Evolutionary conservation across 176 grass and related monocot species (phyloP).

Genomic region (Avena insularis): DNA sequence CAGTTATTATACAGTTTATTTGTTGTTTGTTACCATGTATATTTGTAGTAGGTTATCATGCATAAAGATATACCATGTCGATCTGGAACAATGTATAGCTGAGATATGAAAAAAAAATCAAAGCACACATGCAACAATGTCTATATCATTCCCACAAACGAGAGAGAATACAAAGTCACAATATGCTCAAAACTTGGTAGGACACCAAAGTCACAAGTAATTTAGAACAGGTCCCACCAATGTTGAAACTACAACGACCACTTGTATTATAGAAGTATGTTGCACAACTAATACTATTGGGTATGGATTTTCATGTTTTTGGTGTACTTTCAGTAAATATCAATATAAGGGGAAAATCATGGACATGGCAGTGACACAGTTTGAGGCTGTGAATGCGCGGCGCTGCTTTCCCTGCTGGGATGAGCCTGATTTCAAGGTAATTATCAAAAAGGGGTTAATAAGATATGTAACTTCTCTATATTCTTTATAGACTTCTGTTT

Average conservation of each 20-base stretch:
- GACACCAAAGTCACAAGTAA: not conserved
- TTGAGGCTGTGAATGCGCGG: slow-evolving; percentile 69
- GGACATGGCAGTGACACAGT: slow-evolving; percentile 78
- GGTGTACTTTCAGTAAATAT: slow-evolving; percentile 48
- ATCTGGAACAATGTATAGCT: too few species aligned
- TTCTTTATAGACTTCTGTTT: not conserved
- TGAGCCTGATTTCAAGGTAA: slow-evolving; percentile 74
- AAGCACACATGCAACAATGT: too few species aligned
- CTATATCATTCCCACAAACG: too few species aligned
- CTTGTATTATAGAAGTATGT: not conserved
- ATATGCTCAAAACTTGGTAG: not conserved
- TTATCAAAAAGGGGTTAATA: not conserved
- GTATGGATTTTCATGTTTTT: not conserved
- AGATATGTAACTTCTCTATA: not conserved
- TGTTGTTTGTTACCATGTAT: too few species aligned
- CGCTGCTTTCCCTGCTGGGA: slow-evolving; percentile 88
- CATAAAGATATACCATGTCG: too few species aligned
- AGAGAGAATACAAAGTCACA: not conserved
- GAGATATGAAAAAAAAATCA: too few species aligned
- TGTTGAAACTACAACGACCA: not conserved
- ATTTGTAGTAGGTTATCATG: too few species aligned
- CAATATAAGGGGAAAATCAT: slow-evolving; percentile 49
- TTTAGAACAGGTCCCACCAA: not conserved
- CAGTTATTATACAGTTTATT: too few species aligned
- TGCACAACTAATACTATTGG: not conserved